Conservation (phyloP, 495 filamentous ascomycete species). For the Entonaema liquescens region DNA sequence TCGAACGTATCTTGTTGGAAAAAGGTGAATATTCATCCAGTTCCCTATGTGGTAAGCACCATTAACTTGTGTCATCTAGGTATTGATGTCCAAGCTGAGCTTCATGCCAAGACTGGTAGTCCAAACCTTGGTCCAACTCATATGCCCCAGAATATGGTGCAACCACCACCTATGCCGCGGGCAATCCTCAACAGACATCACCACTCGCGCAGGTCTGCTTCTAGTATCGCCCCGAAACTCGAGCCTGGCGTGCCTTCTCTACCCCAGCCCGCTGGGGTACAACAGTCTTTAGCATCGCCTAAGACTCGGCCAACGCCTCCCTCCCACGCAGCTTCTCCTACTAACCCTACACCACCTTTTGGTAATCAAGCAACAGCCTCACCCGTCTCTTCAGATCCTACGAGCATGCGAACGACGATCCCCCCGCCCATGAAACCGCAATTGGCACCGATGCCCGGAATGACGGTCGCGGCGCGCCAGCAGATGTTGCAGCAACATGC, state of each 20-base stretch:
- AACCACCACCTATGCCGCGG: conserved; percentile 74
- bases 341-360: conserved; percentile 74
- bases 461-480: conserved; percentile 50
- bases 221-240: conserved; percentile 75
- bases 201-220: conserved; percentile 71
- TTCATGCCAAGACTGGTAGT: conserved; percentile 85
- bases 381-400: conserved; percentile 66
- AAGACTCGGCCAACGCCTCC: conserved; percentile 81
- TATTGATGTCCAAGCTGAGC: conserved; percentile 96
- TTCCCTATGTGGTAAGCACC: background rate
- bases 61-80: conserved; percentile 58
- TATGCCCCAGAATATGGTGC: conserved; percentile 69
- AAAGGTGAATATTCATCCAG: conserved; percentile 69
- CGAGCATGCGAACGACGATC: conserved; percentile 53
- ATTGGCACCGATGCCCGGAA: conserved; percentile 56
- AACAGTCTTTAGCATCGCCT: conserved; percentile 58
- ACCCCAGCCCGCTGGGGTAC: conserved; percentile 61
- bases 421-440: conserved; percentile 53
- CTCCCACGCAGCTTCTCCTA: conserved; percentile 83
- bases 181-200: conserved; percentile 74
- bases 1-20: conserved; percentile 93
- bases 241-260: conserved; percentile 67
- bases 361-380: conserved; percentile 75
- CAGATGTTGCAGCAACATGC: conserved; percentile 49
- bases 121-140: conserved; percentile 71